Base-by-base conservation (phyloP, 208 protist genomes). In the Tritrichomonas musculus region DNA sequence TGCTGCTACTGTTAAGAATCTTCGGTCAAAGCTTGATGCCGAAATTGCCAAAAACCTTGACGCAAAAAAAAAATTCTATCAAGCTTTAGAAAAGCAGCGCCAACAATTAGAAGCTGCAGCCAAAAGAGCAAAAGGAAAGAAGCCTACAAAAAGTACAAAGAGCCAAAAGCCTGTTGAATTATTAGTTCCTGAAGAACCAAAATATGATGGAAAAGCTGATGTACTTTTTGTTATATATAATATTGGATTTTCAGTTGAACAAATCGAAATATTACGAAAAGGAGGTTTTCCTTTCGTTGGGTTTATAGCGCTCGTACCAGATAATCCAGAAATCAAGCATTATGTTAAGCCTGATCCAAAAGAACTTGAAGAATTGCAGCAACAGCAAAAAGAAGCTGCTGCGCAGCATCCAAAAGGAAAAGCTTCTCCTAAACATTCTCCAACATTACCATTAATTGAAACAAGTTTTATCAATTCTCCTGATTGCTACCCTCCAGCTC, bases 161-260 rank as follows among this genome's bases (percentile, higher is more conserved):
- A n/a, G n/a, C n/a, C n/a, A n/a, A n/a, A n/a, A n/a, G n/a, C n/a
- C n/a, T n/a, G n/a, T n/a, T n/a, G 41, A 82, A 27, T 41, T 41
- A n/a, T 47, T 27, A 3, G 41, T 36, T 8, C 47, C 20, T 22
- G 53, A 60, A 60, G 53, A 60, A 17, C 53, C 53, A 60, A 60
- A 60, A 60, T 88, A 47, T 49, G 77, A 88, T 57, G 77, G 77
- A 88, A 53, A 33, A 88, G 41, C 44, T 36, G 77, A 88, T 57
- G 27, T 88, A 22, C n/a, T 88, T 25, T 88, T 57, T 27, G 2
- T 88, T 5, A 57, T 88, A 17, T 49, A 60, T 27, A 88, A 88
- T 57, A 47, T 44, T 49, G n/a, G n/a, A 60, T 88, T 44, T 57
- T 20, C 44, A 27, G 27, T 14, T 27, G 57, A 88, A 20, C 77